Percentiles rank a stretch among this genome's conserved stretches.
Conservation (phyloP, 768 basidiomycete species). For the Amanita rubescens region DNA sequence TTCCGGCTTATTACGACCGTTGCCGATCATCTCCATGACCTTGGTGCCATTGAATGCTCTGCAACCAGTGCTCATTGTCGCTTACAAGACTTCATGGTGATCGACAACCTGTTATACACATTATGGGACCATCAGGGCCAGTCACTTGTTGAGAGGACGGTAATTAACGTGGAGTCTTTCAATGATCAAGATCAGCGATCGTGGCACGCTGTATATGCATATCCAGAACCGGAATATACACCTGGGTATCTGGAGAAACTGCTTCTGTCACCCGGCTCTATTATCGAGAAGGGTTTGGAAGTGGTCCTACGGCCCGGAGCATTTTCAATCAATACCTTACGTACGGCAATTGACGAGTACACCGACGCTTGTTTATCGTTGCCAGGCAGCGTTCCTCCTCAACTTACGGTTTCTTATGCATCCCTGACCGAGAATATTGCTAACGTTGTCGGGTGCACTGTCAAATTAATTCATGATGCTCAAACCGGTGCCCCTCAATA, state of each 20-base stretch:
- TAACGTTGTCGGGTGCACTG: slow-evolving; percentile 80
- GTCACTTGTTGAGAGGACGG: slow-evolving; percentile 55
- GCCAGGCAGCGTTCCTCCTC: slow-evolving; percentile 48
- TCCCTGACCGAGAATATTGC: slow-evolving; percentile 71
- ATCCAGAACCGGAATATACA: slow-evolving; percentile 69
- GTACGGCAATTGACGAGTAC: slow-evolving; percentile 79
- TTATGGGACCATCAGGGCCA: slow-evolving; percentile 81
- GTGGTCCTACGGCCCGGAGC: slow-evolving; percentile 83
- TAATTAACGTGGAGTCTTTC: slow-evolving; percentile 34
- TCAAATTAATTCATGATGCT: slow-evolving; percentile 62
- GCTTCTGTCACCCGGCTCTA: slow-evolving; percentile 59
- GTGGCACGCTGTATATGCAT: slow-evolving; percentile 55
- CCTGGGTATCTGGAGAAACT: slow-evolving; percentile 86
- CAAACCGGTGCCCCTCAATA: slow-evolving; percentile 76
- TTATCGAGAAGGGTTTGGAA: slow-evolving; percentile 74
- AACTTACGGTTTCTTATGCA: slow-evolving; percentile 54
- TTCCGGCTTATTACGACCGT: slow-evolving; percentile 60
- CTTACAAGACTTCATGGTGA: slow-evolving; percentile 69
- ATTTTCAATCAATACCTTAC: slow-evolving; percentile 78
- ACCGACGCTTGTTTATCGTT: slow-evolving; percentile 61
- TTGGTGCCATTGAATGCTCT: slow-evolving; percentile 55
- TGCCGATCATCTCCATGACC: slow-evolving; percentile 52
- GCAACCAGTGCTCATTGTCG: slow-evolving; percentile 55
- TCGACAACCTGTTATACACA: slow-evolving; percentile 49
- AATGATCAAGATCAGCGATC: slow-evolving; percentile 22